These are phyloP conservation scores for Hypoxylon crocopeplum DNA, from an alignment of 495 filamentous ascomycete genomes.

Conservation along the genomic window DNA sequence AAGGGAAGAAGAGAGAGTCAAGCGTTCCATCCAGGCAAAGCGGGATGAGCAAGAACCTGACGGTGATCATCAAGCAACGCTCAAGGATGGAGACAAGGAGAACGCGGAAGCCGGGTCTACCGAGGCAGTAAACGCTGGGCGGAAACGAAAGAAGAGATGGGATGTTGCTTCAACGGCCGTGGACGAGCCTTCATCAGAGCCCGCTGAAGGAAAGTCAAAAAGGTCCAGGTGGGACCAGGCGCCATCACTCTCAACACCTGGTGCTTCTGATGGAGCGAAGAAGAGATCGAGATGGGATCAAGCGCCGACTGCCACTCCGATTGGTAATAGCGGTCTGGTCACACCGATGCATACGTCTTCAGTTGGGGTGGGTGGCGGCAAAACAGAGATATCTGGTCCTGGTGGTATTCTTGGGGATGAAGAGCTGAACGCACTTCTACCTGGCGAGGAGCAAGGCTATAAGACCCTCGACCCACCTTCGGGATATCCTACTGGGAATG, in stretches of 20 bases:
- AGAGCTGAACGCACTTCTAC: conserved; percentile 90
- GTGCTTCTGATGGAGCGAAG: conserved; percentile 63
- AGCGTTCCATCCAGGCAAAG: conserved; percentile 80
- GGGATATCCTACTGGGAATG: conserved; percentile 86
- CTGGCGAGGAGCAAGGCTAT: conserved; percentile 79
- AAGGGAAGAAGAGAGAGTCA: conserved; percentile 90
- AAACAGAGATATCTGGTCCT: conserved; percentile 79
- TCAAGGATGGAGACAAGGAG: conserved; percentile 76
- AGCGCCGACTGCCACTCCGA: conserved; percentile 82
- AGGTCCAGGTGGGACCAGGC: conserved; percentile 92
- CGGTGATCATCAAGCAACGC: conserved; percentile 65
- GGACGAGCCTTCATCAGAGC: conserved; percentile 53
- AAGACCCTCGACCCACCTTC: conserved; percentile 91
- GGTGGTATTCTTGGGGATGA: conserved; percentile 87
- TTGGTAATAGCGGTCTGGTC: conserved; percentile 79
- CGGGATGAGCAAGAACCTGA: conserved; percentile 62
- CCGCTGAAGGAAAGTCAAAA: conserved; percentile 66
- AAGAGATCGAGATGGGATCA: conserved; percentile 89
- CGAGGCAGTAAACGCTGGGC: conserved; percentile 64
- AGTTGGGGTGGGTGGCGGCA: conserved; percentile 63
- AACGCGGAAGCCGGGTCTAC: conserved; percentile 73
- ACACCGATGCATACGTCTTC: conserved; percentile 83
- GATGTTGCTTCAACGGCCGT: conserved; percentile 69
- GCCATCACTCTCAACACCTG: conserved; percentile 65
- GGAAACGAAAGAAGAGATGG: conserved; percentile 95